Evolutionary conservation across 2,329 filamentous ascomycete species (phyloP).

Genomic region (Epicoccum sorghinum): DNA sequence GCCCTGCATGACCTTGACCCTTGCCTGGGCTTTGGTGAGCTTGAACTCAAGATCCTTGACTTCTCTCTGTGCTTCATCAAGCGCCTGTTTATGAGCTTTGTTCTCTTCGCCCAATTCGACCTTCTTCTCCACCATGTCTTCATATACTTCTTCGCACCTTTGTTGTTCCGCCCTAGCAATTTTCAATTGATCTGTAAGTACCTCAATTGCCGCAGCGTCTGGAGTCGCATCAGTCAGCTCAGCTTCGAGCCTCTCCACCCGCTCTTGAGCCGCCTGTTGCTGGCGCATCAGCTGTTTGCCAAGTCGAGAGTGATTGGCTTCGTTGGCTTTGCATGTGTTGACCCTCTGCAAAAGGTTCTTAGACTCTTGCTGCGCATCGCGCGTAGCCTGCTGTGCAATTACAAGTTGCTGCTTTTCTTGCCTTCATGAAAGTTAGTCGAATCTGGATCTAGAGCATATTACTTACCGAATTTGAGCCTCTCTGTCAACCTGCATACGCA

Average conservation of each 20-base stretch:
- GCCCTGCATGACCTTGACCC: conserved; percentile 36
- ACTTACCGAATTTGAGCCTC: conserved; percentile 66
- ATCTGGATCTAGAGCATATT: background rate
- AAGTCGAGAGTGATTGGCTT: conserved; percentile 57
- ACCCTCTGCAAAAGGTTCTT: conserved; percentile 48
- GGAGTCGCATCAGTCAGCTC: conserved; percentile 64
- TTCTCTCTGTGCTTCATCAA: conserved; percentile 38
- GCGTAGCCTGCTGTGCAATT: conserved; percentile 55
- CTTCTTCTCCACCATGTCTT: conserved; percentile 56
- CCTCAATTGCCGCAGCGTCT: conserved; percentile 63
- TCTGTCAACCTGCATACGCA: conserved; percentile 82
- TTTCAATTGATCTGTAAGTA: conserved; percentile 57
- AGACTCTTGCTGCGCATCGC: conserved; percentile 33
- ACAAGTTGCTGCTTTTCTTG: conserved; percentile 56
- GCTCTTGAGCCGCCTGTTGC: conserved; percentile 66
- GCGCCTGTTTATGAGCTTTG: conserved; percentile 32
- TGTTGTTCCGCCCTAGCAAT: conserved; percentile 58
- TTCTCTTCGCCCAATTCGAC: conserved; percentile 50
- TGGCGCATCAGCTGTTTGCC: conserved; percentile 59
- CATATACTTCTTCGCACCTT: conserved; percentile 49
- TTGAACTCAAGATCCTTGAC: conserved; percentile 30
- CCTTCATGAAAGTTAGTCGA: conserved; percentile 20
- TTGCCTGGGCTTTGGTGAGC: conserved; percentile 38
- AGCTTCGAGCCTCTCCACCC: conserved; percentile 70
- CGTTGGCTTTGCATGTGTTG: conserved; percentile 57